Evolutionary conservation across 768 basidiomycete species (phyloP).

Genomic region (Xerocomellus chrysenteron): DNA sequence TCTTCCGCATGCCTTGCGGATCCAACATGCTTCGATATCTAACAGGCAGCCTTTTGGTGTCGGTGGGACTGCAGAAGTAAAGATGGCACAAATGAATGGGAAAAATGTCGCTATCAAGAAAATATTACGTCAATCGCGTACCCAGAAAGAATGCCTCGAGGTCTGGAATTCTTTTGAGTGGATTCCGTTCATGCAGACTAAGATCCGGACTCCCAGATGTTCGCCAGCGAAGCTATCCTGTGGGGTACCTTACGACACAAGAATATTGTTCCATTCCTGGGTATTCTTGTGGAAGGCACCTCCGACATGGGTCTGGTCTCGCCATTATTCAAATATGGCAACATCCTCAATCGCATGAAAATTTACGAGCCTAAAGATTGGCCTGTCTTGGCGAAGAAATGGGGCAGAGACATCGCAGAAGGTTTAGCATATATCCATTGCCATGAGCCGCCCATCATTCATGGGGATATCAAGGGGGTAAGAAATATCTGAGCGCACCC

Average conservation of each 20-base stretch:
- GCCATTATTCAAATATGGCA: slow-evolving; percentile 21
- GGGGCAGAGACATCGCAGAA: slow-evolving; percentile 17
- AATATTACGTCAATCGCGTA: neutral
- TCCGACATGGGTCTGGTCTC: slow-evolving; percentile 24
- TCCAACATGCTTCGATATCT: neutral
- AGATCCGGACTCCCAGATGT: slow-evolving; percentile 13
- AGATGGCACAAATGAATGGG: slow-evolving; percentile 13
- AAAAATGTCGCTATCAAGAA: slow-evolving; percentile 27
- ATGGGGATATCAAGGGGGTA: slow-evolving; percentile 43
- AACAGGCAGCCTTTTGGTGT: neutral
- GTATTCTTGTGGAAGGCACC: slow-evolving; percentile 10
- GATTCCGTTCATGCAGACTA: neutral
- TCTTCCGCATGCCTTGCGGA: slow-evolving; percentile 19
- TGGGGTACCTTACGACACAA: slow-evolving; percentile 26
- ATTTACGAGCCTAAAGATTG: neutral
- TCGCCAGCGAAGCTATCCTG: slow-evolving; percentile 29
- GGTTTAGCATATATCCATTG: slow-evolving; percentile 27
- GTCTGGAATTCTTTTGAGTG: slow-evolving; percentile 4
- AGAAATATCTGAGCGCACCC: slow-evolving; percentile 3
- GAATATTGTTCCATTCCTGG: slow-evolving; percentile 29
- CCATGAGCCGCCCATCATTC: slow-evolving; percentile 32
- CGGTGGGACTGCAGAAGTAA: slow-evolving; percentile 25
- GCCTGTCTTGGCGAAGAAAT: slow-evolving; percentile 5
- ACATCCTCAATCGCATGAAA: slow-evolving; percentile 11
- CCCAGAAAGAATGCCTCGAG: slow-evolving; percentile 9